phyloP scores from a whole-genome alignment of 2,329 filamentous ascomycete genomes.

The Fusarium sp. region DNA sequence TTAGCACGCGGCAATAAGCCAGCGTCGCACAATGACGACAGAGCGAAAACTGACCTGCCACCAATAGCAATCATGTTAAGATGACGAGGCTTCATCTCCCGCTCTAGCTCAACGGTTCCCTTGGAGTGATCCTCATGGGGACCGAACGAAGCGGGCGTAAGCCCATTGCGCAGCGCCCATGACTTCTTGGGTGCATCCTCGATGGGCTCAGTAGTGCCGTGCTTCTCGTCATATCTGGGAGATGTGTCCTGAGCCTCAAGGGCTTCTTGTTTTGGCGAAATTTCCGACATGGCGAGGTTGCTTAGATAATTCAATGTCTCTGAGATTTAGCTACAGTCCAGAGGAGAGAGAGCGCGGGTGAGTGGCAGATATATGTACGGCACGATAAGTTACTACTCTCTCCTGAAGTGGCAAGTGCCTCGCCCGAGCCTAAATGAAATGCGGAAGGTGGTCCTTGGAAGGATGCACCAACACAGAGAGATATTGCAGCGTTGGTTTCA shows the following conservation, averaged over 20 bases:
- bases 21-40: conserved; percentile 2
- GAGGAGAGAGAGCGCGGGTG: not conserved
- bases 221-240: conserved; percentile 35
- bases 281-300: conserved; percentile 32
- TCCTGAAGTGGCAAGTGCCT: conserved; percentile 4
- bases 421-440: conserved; percentile 21
- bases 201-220: conserved; percentile 12
- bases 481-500: not conserved
- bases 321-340: not conserved
- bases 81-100: conserved; percentile 44
- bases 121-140: conserved; percentile 35
- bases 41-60: conserved; percentile 36
- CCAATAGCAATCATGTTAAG: conserved; percentile 46
- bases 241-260: conserved; percentile 22
- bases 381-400: not conserved
- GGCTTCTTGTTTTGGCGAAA: conserved; percentile 28
- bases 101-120: conserved; percentile 40
- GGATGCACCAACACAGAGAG: conserved; percentile 14
- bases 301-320: not conserved
- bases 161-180: conserved; percentile 44
- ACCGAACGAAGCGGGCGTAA: conserved; percentile 38
- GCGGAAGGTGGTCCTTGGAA: conserved; percentile 25
- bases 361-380: conserved; percentile 16
- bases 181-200: conserved; percentile 18
- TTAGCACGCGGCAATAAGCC: conserved; percentile 9